Percentiles rank a stretch among this genome's conserved stretches.
phyloP scores from a whole-genome alignment of 352 stramenopile species.

The Globisporangium solare region DNA sequence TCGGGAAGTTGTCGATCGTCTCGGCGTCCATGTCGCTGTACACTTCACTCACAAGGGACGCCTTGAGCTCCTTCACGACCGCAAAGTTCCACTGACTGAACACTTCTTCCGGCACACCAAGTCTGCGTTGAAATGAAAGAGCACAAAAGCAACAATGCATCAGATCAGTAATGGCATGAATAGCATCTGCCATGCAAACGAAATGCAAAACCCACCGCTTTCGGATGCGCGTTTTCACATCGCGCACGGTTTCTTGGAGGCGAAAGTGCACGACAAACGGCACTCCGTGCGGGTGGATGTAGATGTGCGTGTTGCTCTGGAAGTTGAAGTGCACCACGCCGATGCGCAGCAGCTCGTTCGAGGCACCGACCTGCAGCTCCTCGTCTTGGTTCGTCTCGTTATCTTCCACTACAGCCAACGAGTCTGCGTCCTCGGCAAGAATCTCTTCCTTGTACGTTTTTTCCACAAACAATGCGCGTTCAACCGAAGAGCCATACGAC shows the following conservation, averaged over 20 bases:
- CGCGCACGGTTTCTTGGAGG: constrained; percentile 50
- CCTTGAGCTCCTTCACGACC: constrained; percentile 74
- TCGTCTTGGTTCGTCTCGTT: constrained; percentile 1
- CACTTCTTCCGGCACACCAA: constrained; percentile 58
- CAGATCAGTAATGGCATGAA: constrained; percentile 4
- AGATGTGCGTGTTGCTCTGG: constrained; percentile 42
- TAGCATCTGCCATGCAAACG: constrained; percentile 5
- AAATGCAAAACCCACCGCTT: constrained; percentile 27
- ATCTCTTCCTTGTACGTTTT: constrained; percentile 32
- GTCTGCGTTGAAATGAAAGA: constrained; percentile 25
- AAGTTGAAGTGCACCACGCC: constrained; percentile 79
- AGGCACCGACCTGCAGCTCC: constrained; percentile 7
- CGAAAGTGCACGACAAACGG: constrained; percentile 64
- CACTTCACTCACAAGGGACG: constrained; percentile 43
- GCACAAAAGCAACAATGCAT: too few species aligned
- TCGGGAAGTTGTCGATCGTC: constrained; percentile 42
- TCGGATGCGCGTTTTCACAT: constrained; percentile 74
- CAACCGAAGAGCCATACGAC: constrained; percentile 25
- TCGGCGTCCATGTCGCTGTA: constrained; percentile 64
- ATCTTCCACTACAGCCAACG: background rate
- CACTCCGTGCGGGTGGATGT: constrained; percentile 73
- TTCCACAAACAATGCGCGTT: constrained; percentile 59
- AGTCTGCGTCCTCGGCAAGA: background rate
- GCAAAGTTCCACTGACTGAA: constrained; percentile 73
- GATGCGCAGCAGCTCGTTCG: constrained; percentile 39